Conservation (phyloP, 2,329 filamentous ascomycete species). For the Xylariaceae sp. region DNA sequence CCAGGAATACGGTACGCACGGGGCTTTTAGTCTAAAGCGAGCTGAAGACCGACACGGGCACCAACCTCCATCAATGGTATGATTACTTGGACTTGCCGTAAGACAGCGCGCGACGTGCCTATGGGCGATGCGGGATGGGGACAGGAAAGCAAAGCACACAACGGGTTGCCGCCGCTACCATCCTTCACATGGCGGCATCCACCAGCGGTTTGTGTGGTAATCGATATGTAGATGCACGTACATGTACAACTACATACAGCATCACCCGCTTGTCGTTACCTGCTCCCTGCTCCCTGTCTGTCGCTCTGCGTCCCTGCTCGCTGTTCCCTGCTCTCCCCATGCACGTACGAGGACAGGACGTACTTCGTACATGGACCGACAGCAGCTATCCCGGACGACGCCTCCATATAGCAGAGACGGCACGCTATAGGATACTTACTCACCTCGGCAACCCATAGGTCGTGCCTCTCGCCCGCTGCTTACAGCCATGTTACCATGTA, state of each 20-base stretch:
- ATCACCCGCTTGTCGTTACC: background rate
- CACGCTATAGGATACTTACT: background rate
- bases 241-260: constrained; percentile 3
- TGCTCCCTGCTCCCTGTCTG: too few species aligned
- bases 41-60: constrained; percentile 18
- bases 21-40: constrained; percentile 30
- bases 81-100: constrained; percentile 8
- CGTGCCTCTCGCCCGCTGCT: too few species aligned
- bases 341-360: too few species aligned
- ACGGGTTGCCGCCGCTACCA: constrained; percentile 16
- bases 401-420: background rate
- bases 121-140: constrained; percentile 6
- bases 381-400: background rate
- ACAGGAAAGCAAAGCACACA: constrained; percentile 12
- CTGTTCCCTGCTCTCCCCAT: too few species aligned
- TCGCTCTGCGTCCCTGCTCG: too few species aligned
- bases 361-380: background rate
- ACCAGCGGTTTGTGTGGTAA: constrained; percentile 2
- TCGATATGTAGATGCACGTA: constrained; percentile 15
- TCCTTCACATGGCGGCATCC: constrained; percentile 11
- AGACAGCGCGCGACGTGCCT: background rate
- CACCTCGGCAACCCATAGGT: background rate
- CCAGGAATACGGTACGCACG: constrained; percentile 30
- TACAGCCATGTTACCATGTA: too few species aligned
- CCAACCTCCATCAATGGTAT: constrained; percentile 14